Base-by-base conservation (phyloP, 177 flowering plant genomes). In the Vitis hybrid region DNA sequence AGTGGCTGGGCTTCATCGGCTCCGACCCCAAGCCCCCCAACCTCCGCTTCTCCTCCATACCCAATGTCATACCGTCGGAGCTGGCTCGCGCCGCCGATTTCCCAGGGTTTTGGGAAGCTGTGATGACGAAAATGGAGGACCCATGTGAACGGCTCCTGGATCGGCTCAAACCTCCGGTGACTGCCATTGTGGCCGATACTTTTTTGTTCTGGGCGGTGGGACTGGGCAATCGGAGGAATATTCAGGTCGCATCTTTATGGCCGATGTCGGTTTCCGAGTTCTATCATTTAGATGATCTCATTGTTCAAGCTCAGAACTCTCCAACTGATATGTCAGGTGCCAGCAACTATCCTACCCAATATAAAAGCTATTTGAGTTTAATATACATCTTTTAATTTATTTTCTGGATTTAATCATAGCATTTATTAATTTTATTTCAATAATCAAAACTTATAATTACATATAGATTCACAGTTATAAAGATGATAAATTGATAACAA, bases 11-110 rank as follows among this genome's bases (percentile, higher is more conserved):
- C 56, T 64, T 85, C 76, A 72, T 90, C 68, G 68, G 72, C 56
- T 75, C 88, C 16, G 74, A 71, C 1, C 74, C 76, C 3, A 82
- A 62, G 71, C 84, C 86, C 1, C 52, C 72, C 6, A 73, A 72
- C 74, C 40, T 90, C 13, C 78, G 67, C 15, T 75, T 83, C 64
- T 82, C 72, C 11, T 40, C 84, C 11, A 71, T 88, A 11, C 92
- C 93, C 2, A 85, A 87, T 27, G 91, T 87, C 10, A 62, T 87
- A 40, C 91, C 92, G 1, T 83, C 90, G 0, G 88, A 89, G 82
- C 62, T 57, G 32, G 78, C 30, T 8, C 83, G 88, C 0, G 83
- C 68, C 14, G 60, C 52, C 2, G 79, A 84, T 62, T 64, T 68
- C 5, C 1, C 52, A 2, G 73, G 80, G 16, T 85, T 89, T 73